These are phyloP conservation scores for Bruguiera hainesii DNA, from an alignment of 441 rosid species.

Conservation along the genomic window DNA sequence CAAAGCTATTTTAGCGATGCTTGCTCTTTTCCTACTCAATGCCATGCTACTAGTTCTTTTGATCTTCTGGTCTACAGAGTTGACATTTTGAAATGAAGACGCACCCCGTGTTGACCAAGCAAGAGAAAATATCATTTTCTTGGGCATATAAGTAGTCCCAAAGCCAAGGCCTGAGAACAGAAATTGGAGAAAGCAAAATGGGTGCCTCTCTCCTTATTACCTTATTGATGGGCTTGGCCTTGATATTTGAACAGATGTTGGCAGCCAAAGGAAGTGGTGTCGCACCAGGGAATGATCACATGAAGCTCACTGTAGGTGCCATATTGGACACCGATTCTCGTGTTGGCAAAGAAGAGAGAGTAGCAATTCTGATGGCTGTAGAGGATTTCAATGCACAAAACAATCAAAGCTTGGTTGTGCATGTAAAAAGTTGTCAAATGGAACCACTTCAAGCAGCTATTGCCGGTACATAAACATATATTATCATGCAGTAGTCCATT, in stretches of 20 bases:
- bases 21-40: too few species aligned
- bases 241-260: not conserved
- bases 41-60: too few species aligned
- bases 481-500: too few species aligned
- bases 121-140: too few species aligned
- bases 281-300: not conserved
- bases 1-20: too few species aligned
- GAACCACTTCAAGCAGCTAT: slow-evolving; percentile 23
- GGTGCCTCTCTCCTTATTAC: not conserved
- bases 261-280: not conserved
- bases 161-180: not conserved
- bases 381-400: not conserved
- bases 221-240: not conserved
- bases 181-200: not conserved
- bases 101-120: too few species aligned
- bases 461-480: slow-evolving; percentile 14
- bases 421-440: not conserved
- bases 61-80: too few species aligned
- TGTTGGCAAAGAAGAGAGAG: slow-evolving; percentile 25
- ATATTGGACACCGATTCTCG: slow-evolving; percentile 17
- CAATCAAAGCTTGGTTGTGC: slow-evolving; percentile 4
- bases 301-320: slow-evolving; percentile 9
- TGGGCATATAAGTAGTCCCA: too few species aligned
- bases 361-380: slow-evolving; percentile 20
- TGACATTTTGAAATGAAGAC: too few species aligned